Conservation (phyloP, 2,329 filamentous ascomycete genomes). For the Diaporthe sp. region DNA sequence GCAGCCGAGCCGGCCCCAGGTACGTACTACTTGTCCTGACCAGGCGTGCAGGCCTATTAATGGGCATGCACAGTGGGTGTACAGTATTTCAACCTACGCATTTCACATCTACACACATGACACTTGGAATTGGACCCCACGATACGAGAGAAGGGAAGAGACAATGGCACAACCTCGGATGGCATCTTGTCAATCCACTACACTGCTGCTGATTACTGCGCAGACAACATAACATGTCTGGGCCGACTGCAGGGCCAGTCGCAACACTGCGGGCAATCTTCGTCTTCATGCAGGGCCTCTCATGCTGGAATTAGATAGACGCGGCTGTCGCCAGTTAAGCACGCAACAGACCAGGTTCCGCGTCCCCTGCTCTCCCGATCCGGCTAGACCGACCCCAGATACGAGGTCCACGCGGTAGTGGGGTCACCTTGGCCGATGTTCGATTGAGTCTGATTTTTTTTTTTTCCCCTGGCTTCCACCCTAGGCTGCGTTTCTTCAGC, state of each 20-base stretch:
- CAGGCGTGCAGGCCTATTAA: background rate
- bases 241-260: background rate
- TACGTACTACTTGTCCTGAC: background rate
- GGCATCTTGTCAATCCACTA: background rate
- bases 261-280: background rate
- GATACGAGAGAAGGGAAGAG: background rate
- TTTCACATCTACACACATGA: background rate
- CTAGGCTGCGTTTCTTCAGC: slow-evolving; percentile 41
- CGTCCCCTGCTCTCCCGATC: background rate
- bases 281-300: slow-evolving; percentile 1
- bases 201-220: background rate
- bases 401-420: slow-evolving; percentile 36
- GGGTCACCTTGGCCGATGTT: background rate
- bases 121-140: background rate
- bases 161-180: background rate
- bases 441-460: slow-evolving; percentile 26
- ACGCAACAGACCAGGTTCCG: background rate
- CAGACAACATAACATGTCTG: background rate
- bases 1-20: background rate
- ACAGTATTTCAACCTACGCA: no score
- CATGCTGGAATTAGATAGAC: slow-evolving; percentile 19
- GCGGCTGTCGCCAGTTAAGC: slow-evolving; percentile 24
- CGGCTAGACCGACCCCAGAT: slow-evolving; percentile 33
- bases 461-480: background rate
- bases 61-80: background rate